Evolutionary conservation across 768 basidiomycete genomes (phyloP).

Genomic region (Xerocomus potaroensis): DNA sequence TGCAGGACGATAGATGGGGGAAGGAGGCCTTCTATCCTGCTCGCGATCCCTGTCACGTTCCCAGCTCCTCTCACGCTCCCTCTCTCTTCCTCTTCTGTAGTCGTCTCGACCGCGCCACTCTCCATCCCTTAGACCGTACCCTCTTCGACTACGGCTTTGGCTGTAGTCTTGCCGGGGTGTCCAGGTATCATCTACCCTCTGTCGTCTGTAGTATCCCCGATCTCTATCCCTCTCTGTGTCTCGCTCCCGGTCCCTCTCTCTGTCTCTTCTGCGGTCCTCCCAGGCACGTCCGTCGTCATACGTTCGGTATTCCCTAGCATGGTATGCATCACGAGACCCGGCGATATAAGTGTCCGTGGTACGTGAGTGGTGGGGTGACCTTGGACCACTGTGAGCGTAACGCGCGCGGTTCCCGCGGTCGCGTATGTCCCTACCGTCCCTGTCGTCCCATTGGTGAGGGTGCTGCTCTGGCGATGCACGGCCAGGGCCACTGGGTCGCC

Average conservation of each 20-base stretch:
- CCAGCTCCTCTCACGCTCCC: slow-evolving; percentile 20
- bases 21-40: slow-evolving; percentile 15
- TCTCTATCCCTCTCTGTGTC: slow-evolving; percentile 25
- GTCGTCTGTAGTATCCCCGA: slow-evolving; percentile 16
- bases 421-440: slow-evolving; percentile 18
- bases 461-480: slow-evolving; percentile 26
- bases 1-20: slow-evolving; percentile 18
- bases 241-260: slow-evolving; percentile 18
- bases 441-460: slow-evolving; percentile 21
- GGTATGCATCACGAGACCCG: slow-evolving; percentile 16
- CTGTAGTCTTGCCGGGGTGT: slow-evolving; percentile 14
- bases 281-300: slow-evolving; percentile 18
- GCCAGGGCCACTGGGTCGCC: slow-evolving; percentile 14
- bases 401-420: slow-evolving; percentile 18
- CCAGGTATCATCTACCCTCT: slow-evolving; percentile 17
- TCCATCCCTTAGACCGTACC: slow-evolving; percentile 10
- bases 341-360: slow-evolving; percentile 14
- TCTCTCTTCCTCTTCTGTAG: slow-evolving; percentile 18
- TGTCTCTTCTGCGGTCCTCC: slow-evolving; percentile 26
- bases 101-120: slow-evolving; percentile 23
- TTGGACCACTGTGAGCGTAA: slow-evolving; percentile 10
- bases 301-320: slow-evolving; percentile 17
- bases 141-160: slow-evolving; percentile 17
- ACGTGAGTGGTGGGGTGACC: slow-evolving; percentile 18
- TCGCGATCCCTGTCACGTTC: slow-evolving; percentile 25